A percentile compares a stretch with the other conserved stretches of the same genome.
These are phyloP conservation scores for Wickerhamomyces strasburgensis DNA, from an alignment of 805 yeast genomes.

Conservation along the genomic window DNA sequence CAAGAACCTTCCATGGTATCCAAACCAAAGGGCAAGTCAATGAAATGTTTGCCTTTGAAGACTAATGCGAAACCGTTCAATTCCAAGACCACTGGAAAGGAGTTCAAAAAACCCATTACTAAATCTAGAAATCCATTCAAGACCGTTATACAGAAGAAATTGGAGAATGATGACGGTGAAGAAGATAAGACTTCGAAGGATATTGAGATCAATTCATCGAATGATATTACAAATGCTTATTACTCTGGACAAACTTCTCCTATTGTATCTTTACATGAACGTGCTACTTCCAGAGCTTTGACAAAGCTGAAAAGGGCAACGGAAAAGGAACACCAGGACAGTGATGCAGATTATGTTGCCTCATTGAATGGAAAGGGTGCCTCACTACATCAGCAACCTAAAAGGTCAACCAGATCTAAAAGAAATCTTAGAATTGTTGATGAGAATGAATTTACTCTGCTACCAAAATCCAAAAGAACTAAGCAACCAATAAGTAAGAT, in stretches of 20 bases:
- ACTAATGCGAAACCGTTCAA: not conserved
- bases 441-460: too few species aligned
- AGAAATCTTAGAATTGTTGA: not conserved
- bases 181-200: conserved; percentile 2
- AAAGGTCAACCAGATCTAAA: not conserved
- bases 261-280: conserved; percentile 5
- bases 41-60: conserved; percentile 6
- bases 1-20: not conserved
- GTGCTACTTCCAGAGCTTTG: conserved; percentile 5
- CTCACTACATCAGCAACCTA: not conserved
- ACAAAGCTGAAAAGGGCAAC: not conserved
- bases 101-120: not conserved
- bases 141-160: conserved; percentile 6
- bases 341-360: not conserved
- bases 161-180: conserved; percentile 7
- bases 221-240: conserved; percentile 6
- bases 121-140: conserved; percentile 1
- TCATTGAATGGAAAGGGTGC: too few species aligned
- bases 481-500: too few species aligned
- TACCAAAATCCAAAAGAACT: too few species aligned
- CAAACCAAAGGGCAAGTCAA: not conserved
- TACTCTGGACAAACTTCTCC: conserved; percentile 18
- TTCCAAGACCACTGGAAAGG: not conserved
- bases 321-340: not conserved
- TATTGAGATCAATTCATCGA: conserved; percentile 5